Base-by-base conservation (phyloP, 202 grass and related monocot genomes). In the Digitaria exilis region DNA sequence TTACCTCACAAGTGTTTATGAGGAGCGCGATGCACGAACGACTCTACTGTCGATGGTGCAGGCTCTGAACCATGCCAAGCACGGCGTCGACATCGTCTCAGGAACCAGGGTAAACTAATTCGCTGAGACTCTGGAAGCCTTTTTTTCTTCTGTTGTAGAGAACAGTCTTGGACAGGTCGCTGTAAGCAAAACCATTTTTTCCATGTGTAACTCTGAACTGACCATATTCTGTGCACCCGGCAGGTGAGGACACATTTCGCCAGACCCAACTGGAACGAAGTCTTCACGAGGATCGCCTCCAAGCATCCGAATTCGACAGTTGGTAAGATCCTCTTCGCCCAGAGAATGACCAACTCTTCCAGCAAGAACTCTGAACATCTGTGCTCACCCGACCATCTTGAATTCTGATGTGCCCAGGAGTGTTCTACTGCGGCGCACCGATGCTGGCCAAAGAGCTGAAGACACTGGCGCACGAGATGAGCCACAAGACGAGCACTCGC, bases 231-330 rank as follows among this genome's bases (percentile, higher is more conserved):
- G 2, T 73, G 54, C 21, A 35, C 57, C 59, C 6, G 17, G 59
- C 87, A 99, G 97, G 91, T 99, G 80, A 96, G 97, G 85, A 96
- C 97, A 58, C 97, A 99, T 80, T 99, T 99, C 54, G 97, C 97
- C 28, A 96, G 97, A 69, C 97, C 97, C 39, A 97, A 99, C 32
- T 99, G 97, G 97, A 99, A 78, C 55, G 97, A 96, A 85, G 97
- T 99, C 26, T 99, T 99, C 68, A 91, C 89, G 67, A 86, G 83
- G 70, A 88, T 96, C 30, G 93, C 97, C 66, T 86, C 93, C 19
- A 99, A 94, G 84, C 93, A 99, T 61, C 93, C 93, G 11, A 92
- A 88, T 30, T 87, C 91, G 9, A 96, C 93, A 35, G 93, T 99
- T 80, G 97, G 97, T 99, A 96, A 72, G 10, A 78, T n/a, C 61